Base-by-base conservation (phyloP, 768 basidiomycete genomes). In the Ephemerocybe angulata region DNA sequence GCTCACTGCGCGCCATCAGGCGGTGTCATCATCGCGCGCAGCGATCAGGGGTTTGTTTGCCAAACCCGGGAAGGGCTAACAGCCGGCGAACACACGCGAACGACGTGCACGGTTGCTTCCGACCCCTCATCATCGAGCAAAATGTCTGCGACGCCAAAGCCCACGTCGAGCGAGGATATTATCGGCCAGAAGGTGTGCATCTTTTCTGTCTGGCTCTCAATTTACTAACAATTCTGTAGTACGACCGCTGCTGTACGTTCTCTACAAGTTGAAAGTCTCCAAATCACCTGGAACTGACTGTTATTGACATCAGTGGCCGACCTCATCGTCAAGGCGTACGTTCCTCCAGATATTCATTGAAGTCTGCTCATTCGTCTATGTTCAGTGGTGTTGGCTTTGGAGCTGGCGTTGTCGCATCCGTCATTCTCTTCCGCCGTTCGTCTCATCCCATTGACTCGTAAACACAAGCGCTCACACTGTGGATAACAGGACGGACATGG, bases 381-480 rank as follows among this genome's bases (percentile, higher is more conserved):
- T 66, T 55, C 25, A 93, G 91, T 50, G 91, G 91, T 49, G 83
- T 95, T 56, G 93, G 93, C 53, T 90, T 96, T 71, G 85, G 92
- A 65, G 86, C 82, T 33, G 93, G 93, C 58, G 89, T 96, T 59
- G 82, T 95, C 56, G 85, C 87, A 38, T 93, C 90, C 35, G 93
- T 95, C 60, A 83, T 96, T 61, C 78, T 94, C 70, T 95, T 96
- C 84, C 86, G 85, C 70, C 84, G 93, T 96, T 65, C 70, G 92
- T 87, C n/a, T n/a, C n/a, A 44, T 44, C 41, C 52, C 54, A 30
- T 11, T 43, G 53, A 41, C 25, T 21, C 50, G 17, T 47, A 30
- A 38, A 27, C 56, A 19, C 37, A 35, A 38, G 27, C 57, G 19
- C 38, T 35, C 44, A 13, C 31, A 50, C 1, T 19, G 47, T 17